Percentiles rank a stretch among this genome's conserved stretches.
Conservation (phyloP, 305 asterid species). For the Fraxinus baroniana region DNA sequence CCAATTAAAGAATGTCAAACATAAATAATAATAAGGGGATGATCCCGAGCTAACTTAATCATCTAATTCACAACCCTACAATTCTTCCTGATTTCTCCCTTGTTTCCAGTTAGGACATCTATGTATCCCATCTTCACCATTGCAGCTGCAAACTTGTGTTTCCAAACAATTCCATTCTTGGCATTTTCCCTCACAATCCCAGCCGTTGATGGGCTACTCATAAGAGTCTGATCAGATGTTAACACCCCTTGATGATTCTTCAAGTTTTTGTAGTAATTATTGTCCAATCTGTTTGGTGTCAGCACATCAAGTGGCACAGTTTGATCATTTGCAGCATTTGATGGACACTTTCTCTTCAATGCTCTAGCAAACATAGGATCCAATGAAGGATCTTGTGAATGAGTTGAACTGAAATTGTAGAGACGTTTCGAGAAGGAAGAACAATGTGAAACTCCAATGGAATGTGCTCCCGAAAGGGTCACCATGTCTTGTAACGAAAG, state of each 20-base stretch:
- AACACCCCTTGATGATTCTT: slow-evolving; percentile 21
- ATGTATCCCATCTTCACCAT: slow-evolving; percentile 36
- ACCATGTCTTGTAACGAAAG: slow-evolving; percentile 33
- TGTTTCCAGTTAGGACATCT: neutral
- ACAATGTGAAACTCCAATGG: slow-evolving; percentile 34
- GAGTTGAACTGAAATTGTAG: slow-evolving; percentile 25
- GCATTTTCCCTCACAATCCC: slow-evolving; percentile 26
- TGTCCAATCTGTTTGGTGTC: slow-evolving; percentile 36
- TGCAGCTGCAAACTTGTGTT: slow-evolving; percentile 29
- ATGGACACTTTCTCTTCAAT: slow-evolving; percentile 19
- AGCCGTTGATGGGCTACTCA: slow-evolving; percentile 21
- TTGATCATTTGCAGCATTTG: slow-evolving; percentile 2
- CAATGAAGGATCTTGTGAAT: slow-evolving; percentile 25
- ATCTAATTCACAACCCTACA: too few relatives aligned
- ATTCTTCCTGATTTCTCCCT: too few relatives aligned
- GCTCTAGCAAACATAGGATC: slow-evolving; percentile 13
- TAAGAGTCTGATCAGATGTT: slow-evolving; percentile 30
- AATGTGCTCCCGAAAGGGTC: slow-evolving; percentile 42
- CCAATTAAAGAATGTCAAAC: too few relatives aligned
- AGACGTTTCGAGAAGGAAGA: slow-evolving; percentile 21
- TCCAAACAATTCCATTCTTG: slow-evolving; percentile 19
- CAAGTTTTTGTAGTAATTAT: slow-evolving; percentile 27
- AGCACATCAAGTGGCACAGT: slow-evolving; percentile 24
- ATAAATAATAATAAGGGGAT: too few relatives aligned
- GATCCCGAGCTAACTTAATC: too few relatives aligned